Evolutionary conservation across 2,329 filamentous ascomycete genomes (phyloP).

Genomic region (Cryphonectria radicalis): DNA sequence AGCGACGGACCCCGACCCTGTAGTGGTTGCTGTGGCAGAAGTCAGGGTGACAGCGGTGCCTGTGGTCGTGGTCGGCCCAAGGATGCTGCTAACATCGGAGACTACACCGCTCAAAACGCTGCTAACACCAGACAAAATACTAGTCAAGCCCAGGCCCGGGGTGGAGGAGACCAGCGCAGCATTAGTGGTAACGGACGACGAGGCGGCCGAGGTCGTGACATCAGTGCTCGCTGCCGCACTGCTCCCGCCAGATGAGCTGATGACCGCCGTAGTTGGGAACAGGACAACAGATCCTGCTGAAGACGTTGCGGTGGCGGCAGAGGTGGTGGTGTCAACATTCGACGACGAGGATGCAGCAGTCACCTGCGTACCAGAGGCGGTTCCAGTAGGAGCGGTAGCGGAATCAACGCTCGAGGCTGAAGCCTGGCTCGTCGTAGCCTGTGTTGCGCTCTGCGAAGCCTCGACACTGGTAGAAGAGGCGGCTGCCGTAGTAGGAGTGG

Average conservation of each 20-base stretch:
- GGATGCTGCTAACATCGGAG: conserved; percentile 29
- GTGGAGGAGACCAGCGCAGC: neutral
- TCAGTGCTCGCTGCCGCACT: conserved; percentile 7
- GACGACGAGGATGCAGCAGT: neutral
- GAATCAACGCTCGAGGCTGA: neutral
- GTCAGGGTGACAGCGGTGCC: conserved; percentile 21
- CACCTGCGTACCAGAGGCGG: neutral
- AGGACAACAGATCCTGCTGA: neutral
- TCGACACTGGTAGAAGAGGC: neutral
- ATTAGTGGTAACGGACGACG: neutral
- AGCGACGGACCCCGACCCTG: neutral
- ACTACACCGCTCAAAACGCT: conserved; percentile 8
- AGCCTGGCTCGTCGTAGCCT: neutral
- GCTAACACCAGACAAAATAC: conserved; percentile 17
- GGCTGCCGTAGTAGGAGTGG: neutral
- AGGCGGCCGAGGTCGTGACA: conserved; percentile 5
- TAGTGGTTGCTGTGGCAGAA: conserved; percentile 16
- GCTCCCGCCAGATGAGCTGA: conserved; percentile 15
- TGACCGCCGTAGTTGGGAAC: conserved; percentile 14
- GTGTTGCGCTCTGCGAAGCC: neutral
- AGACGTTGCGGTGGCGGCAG: neutral
- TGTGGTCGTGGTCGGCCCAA: conserved; percentile 28
- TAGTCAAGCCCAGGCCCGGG: conserved; percentile 33
- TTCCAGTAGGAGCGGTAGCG: neutral
- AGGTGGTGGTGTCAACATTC: neutral